Base-by-base conservation (phyloP, 2,329 filamentous ascomycete genomes). In the Massarina eburnea region DNA sequence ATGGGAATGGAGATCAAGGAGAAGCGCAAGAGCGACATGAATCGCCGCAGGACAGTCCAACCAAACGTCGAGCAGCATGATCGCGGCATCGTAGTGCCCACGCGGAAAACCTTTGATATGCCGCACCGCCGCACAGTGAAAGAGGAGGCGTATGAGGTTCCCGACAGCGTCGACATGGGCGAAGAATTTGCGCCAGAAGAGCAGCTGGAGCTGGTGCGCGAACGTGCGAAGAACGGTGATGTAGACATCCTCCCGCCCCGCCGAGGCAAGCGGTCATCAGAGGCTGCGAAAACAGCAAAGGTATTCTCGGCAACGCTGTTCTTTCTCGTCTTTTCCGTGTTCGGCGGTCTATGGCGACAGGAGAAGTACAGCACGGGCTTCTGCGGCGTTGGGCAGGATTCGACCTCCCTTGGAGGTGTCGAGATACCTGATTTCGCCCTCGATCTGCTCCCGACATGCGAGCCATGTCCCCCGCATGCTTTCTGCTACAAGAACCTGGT, bases 321-420 rank as follows among this genome's bases (percentile, higher is more conserved):
- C 3, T 66, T 88, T 17, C 84, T 86, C 0, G 72, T 94, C 8
- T 69, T 94, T 6, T 80, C 80, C 24, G 83, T 86, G 1, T 89
- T 95, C 53, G 86, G 80, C 22, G 82, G 82, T 8, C 94, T 91
- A 81, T 99, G 91, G 75, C 80, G 92, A 39, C 89, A 96, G 66
- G 94, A 99, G 71, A 97, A 97, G 77, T 76, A 96, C n/a, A 87
- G 89, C 14, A 89, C 97, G 17, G 94, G 95, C 26, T 99, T 95
- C 66, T 99, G 94, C 66, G 91, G 91, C 10, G 81, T 95, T 42
- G 94, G 76, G 3, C 51, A 88, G 19, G 76, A 82, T 38, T 8
- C 78, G 6, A 79, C 76, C 54, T 78, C 77, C 17, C 63, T 85
- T 42, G 75, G 79, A 9, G 80, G 83, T 22, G 76, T 86, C 10